Percentiles rank a stretch among this genome's conserved stretches.
phyloP scores from a whole-genome alignment of 2,329 filamentous ascomycete species.

The Berkeleyomyces basicola region DNA sequence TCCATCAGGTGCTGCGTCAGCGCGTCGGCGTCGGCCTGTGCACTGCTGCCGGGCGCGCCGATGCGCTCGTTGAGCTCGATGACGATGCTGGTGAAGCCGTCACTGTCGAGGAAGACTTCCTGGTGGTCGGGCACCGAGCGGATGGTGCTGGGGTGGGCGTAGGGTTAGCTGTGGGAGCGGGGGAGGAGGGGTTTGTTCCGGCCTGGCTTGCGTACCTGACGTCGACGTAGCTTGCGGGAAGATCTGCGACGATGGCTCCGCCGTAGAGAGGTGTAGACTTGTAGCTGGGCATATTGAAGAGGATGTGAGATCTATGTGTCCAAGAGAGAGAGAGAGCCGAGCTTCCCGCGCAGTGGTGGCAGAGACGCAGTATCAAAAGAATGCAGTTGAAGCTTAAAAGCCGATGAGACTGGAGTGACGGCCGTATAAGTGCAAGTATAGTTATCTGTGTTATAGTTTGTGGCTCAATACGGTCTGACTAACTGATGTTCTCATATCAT shows the following conservation, averaged over 20 bases:
- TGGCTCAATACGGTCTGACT: too few relatives aligned
- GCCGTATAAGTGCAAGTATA: too few relatives aligned
- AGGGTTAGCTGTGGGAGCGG: slow-evolving; percentile 3
- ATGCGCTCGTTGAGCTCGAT: slow-evolving; percentile 82
- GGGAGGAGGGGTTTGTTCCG: neutral
- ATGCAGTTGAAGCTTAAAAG: too few relatives aligned
- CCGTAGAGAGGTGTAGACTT: slow-evolving; percentile 48
- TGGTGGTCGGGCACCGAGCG: slow-evolving; percentile 73
- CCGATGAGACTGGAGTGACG: too few relatives aligned
- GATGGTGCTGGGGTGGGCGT: slow-evolving; percentile 35
- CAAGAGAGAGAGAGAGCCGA: neutral
- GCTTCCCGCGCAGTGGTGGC: too few relatives aligned
- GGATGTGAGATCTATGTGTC: neutral
- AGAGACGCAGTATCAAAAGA: too few relatives aligned
- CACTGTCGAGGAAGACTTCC: slow-evolving; percentile 75
- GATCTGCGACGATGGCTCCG: slow-evolving; percentile 51
- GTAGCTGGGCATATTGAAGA: slow-evolving; percentile 34
- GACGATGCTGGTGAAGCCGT: slow-evolving; percentile 74
- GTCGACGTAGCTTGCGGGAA: slow-evolving; percentile 53
- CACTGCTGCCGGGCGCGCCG: slow-evolving; percentile 32
- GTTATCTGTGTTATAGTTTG: too few relatives aligned
- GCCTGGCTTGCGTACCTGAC: slow-evolving; percentile 40
- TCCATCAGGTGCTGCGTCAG: slow-evolving; percentile 53
- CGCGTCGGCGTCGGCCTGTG: slow-evolving; percentile 52
- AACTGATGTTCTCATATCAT: too few relatives aligned